These are phyloP conservation scores for Lagenidium giganteum DNA, from an alignment of 352 stramenopile species.

Conservation along the genomic window DNA sequence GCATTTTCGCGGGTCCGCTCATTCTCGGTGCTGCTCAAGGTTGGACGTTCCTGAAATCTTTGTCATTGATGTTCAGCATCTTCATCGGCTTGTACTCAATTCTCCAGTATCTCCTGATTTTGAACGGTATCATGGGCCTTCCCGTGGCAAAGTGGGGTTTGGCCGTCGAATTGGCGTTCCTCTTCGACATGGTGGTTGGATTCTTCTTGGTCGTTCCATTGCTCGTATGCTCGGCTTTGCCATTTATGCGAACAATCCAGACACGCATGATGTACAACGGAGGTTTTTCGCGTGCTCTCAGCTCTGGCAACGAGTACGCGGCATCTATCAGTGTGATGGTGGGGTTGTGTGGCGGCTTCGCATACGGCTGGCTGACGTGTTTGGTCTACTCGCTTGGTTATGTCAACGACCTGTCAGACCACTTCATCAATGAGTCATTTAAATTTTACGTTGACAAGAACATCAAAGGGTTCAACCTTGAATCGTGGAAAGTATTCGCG, in stretches of 20 bases:
- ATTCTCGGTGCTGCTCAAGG: slow-evolving; percentile 50
- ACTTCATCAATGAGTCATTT: slow-evolving; percentile 85
- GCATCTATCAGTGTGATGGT: slow-evolving; percentile 75
- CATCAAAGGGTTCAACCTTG: slow-evolving; percentile 45
- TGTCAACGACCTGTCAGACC: slow-evolving; percentile 62
- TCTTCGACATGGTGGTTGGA: slow-evolving; percentile 84
- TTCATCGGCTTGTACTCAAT: slow-evolving; percentile 75
- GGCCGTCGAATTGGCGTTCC: slow-evolving; percentile 73
- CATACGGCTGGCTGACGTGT: slow-evolving; percentile 78
- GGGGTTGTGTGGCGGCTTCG: slow-evolving; percentile 61
- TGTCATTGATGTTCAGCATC: slow-evolving; percentile 58
- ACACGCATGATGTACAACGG: slow-evolving; percentile 91
- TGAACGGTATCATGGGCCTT: slow-evolving; percentile 64
- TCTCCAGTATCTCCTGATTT: slow-evolving; percentile 67
- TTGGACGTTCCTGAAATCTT: slow-evolving; percentile 65
- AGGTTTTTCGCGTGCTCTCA: slow-evolving; percentile 78
- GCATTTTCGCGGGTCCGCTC: slow-evolving; percentile 50
- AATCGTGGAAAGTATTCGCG: slow-evolving; percentile 71
- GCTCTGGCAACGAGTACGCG: slow-evolving; percentile 75
- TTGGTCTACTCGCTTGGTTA: slow-evolving; percentile 80
- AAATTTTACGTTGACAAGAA: slow-evolving; percentile 68
- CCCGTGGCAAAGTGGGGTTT: slow-evolving; percentile 61
- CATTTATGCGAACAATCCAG: slow-evolving; percentile 87
- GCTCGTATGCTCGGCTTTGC: slow-evolving; percentile 74
- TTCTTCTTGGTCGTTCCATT: slow-evolving; percentile 71